Evolutionary conservation across 2,329 filamentous ascomycete species (phyloP), one percentile per base, ranked within the genome.

Genomic region (Pestalotiopsis sp.): DNA sequence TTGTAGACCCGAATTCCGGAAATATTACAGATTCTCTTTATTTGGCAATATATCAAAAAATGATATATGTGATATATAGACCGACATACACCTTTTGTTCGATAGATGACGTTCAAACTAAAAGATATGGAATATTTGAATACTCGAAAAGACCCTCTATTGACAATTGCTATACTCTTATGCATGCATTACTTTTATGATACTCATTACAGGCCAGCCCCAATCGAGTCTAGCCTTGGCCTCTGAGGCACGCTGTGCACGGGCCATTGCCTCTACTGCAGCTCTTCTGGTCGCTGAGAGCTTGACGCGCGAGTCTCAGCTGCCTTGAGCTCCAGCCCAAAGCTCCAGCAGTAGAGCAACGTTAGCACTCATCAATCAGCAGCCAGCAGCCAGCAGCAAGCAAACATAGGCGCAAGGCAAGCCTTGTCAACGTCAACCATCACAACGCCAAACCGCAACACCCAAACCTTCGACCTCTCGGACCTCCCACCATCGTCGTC

Each of bases 281-380:
- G 36, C 31, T 41, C 25, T 3, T 14, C 14, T 23, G 23, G n/a
- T n/a, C n/a, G n/a, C 23, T 6, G 39, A 20, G 41, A 64, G 61
- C 61, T 45, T 31, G 61, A 67, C 66, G 66, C 65, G 65, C 62
- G 66, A 62, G 66, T 27, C 59, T 52, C 66, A 52, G 66, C 66
- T 67, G 66, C 66, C 61, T 64, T 45, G 61, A 64, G 61, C 64
- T 58, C 49, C 52, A 66, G 64, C 64, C 57, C 14, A 6, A 59
- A 23, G 20, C 27, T 23, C 12, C 57, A 41, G 59, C 63, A 65
- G 49, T 36, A 36, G 61, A 31, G 41, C 61, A 49, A 39, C 20
- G 9, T 39, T 39, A 64, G 38, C 41, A 64, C 31, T 41, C 27
- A n/a, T 59, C 36, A 23, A 57, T 20, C 66, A 57, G 45, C 59